Conservation (phyloP, 768 basidiomycete genomes). For the Leccinum disarticulatum region DNA sequence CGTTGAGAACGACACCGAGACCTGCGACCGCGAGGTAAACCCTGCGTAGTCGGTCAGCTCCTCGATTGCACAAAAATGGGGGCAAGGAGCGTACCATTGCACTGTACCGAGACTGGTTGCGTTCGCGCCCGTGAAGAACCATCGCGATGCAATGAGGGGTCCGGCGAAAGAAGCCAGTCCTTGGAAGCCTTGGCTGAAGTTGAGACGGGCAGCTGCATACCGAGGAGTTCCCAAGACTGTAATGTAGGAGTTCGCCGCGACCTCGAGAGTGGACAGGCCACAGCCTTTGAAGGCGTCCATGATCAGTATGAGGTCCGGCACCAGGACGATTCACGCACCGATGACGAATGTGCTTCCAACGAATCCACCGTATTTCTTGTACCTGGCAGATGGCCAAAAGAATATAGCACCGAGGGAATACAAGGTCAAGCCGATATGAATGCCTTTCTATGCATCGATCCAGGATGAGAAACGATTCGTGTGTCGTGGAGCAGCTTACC, state of each 20-base stretch:
- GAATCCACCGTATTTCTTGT: constrained; percentile 66
- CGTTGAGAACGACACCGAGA: constrained; percentile 59
- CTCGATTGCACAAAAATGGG: background rate
- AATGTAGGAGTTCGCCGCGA: constrained; percentile 81
- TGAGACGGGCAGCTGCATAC: constrained; percentile 72
- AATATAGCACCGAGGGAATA: constrained; percentile 70
- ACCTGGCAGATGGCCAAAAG: constrained; percentile 78
- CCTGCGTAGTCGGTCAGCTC: constrained; percentile 34
- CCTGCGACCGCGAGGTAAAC: constrained; percentile 65
- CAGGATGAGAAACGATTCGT: background rate
- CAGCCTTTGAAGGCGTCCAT: constrained; percentile 40
- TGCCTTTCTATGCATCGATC: constrained; percentile 45
- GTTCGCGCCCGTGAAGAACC: constrained; percentile 71
- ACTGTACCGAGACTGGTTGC: constrained; percentile 61
- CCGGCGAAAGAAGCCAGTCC: constrained; percentile 73
- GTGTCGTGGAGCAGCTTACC: constrained; percentile 26
- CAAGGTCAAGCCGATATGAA: constrained; percentile 57
- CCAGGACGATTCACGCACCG: constrained; percentile 34
- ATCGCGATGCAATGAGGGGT: constrained; percentile 71
- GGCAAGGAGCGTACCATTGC: constrained; percentile 47
- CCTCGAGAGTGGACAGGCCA: constrained; percentile 66
- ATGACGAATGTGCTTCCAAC: constrained; percentile 74
- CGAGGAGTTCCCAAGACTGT: constrained; percentile 64
- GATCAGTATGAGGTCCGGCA: background rate
- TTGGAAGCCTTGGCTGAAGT: constrained; percentile 80